These are phyloP conservation scores for Solanum hybrid DNA, from an alignment of 305 asterid species.

Conservation along the genomic window DNA sequence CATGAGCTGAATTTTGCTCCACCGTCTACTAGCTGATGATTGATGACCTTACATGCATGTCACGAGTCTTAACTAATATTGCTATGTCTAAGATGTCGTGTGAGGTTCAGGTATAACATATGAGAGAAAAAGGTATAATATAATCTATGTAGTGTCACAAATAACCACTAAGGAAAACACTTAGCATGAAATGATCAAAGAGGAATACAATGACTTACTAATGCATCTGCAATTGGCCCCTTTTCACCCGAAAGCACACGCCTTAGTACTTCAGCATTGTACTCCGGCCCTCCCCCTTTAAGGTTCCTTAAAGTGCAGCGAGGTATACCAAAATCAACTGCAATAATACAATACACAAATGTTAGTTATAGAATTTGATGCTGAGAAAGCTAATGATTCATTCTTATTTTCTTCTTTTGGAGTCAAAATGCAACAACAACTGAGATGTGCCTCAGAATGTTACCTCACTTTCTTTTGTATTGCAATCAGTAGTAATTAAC, in stretches of 20 bases:
- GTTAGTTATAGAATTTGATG: background rate
- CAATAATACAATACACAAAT: background rate
- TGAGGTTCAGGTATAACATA: background rate
- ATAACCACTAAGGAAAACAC: background rate
- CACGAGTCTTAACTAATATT: background rate
- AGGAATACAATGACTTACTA: slow-evolving; percentile 23
- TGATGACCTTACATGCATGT: background rate
- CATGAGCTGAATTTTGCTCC: background rate
- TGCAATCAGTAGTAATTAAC: background rate
- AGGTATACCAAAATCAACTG: slow-evolving; percentile 51
- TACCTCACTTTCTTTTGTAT: background rate
- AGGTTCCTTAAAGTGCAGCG: slow-evolving; percentile 41
- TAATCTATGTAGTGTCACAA: background rate
- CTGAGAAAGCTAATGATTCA: background rate
- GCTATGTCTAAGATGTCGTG: background rate
- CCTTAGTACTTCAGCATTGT: slow-evolving; percentile 34
- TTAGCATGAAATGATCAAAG: background rate
- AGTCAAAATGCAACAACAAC: background rate
- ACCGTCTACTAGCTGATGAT: background rate
- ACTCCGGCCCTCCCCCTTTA: slow-evolving; percentile 37
- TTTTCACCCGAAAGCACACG: slow-evolving; percentile 39
- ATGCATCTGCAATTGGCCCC: slow-evolving; percentile 53
- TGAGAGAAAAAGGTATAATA: background rate
- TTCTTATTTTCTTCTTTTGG: background rate
- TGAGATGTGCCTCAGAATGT: background rate